These are phyloP conservation scores for Dactylonectria macrodidyma DNA, from an alignment of 2,329 filamentous ascomycete genomes.

Conservation along the genomic window DNA sequence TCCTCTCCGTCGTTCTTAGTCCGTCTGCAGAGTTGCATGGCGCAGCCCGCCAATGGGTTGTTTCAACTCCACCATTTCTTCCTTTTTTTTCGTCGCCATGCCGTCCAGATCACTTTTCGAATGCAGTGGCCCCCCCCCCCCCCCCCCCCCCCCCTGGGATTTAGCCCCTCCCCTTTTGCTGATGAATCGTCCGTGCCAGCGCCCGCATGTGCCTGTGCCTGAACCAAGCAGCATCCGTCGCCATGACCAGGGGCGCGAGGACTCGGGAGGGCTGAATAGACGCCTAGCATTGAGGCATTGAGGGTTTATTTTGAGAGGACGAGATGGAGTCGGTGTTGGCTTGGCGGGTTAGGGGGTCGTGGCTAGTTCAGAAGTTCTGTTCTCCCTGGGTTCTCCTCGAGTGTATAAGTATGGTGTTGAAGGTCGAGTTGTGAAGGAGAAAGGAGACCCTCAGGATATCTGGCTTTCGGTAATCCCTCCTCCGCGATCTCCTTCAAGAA, in stretches of 20 bases:
- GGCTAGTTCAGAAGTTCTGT: neutral
- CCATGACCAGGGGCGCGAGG: conserved; percentile 6
- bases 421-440: conserved; percentile 3
- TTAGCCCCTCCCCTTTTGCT: neutral
- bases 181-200: conserved; percentile 4
- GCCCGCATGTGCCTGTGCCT: conserved; percentile 14
- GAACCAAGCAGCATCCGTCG: conserved; percentile 1
- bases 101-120: conserved; percentile 1
- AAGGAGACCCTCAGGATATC: neutral
- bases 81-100: conserved; percentile 15
- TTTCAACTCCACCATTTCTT: neutral
- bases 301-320: conserved; percentile 24
- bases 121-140: neutral
- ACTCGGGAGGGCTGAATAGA: conserved; percentile 1
- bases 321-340: conserved; percentile 15
- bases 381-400: neutral
- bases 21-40: conserved; percentile 5
- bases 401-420: conserved; percentile 24
- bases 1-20: neutral
- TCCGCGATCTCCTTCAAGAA: too few relatives aligned
- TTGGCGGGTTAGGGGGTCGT: conserved; percentile 20
- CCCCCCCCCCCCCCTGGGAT: neutral
- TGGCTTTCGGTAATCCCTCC: neutral
- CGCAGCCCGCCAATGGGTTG: conserved; percentile 10
- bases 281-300: conserved; percentile 18